A percentile compares a stretch with the other conserved stretches of the same genome.
These are phyloP conservation scores for Coemansia sp. DNA, from an alignment of 192 early-diverging fungal genomes.

Conservation along the genomic window DNA sequence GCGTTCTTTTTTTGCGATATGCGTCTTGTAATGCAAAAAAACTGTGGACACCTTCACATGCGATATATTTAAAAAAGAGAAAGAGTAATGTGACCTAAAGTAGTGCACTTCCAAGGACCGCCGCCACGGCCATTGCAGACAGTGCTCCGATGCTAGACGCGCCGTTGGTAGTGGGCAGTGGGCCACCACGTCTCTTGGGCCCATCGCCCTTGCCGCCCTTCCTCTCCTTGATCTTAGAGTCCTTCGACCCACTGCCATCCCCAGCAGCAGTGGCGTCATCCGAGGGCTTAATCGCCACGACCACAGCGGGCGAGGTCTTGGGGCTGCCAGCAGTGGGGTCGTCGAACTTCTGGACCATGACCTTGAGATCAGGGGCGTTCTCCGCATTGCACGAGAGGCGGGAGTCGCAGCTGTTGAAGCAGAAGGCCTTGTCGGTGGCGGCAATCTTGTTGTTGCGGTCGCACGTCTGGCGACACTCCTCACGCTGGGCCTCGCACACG, in stretches of 20 bases:
- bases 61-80: background rate
- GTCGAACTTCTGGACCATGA: conserved; percentile 51
- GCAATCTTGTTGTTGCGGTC: conserved; percentile 31
- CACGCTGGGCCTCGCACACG: conserved; percentile 47
- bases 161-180: conserved; percentile 29
- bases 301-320: conserved; percentile 14
- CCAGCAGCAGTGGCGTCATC: background rate
- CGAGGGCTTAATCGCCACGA: conserved; percentile 7
- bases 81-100: background rate
- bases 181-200: conserved; percentile 38
- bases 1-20: background rate
- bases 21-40: background rate
- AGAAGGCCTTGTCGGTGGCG: conserved; percentile 22
- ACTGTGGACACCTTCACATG: background rate
- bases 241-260: background rate
- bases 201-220: conserved; percentile 18
- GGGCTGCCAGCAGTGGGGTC: conserved; percentile 39
- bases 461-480: conserved; percentile 43
- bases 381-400: conserved; percentile 40
- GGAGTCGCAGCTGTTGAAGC: conserved; percentile 51
- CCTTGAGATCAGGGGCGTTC: conserved; percentile 41
- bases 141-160: conserved; percentile 7
- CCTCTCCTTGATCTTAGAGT: conserved; percentile 30
- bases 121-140: conserved; percentile 9
- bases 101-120: background rate